Conservation (phyloP, 2,329 filamentous ascomycete genomes). For the Ascosphaera aggregata region DNA sequence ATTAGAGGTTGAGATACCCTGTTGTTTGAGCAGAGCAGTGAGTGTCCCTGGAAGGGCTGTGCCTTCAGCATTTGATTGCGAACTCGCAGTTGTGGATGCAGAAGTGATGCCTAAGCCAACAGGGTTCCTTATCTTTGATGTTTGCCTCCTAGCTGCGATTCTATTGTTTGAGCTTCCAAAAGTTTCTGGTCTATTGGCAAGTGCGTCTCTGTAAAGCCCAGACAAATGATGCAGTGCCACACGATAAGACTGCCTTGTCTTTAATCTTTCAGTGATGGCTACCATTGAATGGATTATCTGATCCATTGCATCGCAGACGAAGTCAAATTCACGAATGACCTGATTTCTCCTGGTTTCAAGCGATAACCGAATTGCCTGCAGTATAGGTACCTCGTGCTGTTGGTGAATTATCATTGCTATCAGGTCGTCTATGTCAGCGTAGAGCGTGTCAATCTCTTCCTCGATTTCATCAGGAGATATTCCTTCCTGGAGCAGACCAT, state of each 20-base stretch:
- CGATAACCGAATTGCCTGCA: conserved; percentile 13
- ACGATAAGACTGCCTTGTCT: conserved; percentile 14
- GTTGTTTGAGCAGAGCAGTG: background rate
- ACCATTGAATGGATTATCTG: conserved; percentile 14
- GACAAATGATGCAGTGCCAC: conserved; percentile 13
- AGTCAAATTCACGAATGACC: background rate
- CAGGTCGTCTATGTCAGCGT: conserved; percentile 17
- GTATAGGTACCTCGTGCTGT: conserved; percentile 18
- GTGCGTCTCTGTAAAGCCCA: conserved; percentile 12
- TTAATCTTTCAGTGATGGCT: conserved; percentile 10
- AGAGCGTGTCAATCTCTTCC: conserved; percentile 17
- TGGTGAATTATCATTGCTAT: conserved; percentile 21
- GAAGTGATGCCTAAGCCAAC: background rate
- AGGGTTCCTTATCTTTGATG: background rate
- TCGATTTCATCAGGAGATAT: conserved; percentile 6
- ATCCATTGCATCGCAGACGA: conserved; percentile 7
- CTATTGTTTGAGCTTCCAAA: background rate
- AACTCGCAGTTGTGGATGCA: background rate
- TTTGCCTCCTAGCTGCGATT: background rate
- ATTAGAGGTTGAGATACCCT: background rate
- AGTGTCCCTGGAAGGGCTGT: background rate
- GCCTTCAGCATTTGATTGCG: background rate
- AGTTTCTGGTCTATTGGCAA: conserved; percentile 7
- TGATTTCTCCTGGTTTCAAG: conserved; percentile 5
- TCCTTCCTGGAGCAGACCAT: conserved; percentile 1